Base-by-base conservation (phyloP, 2,329 filamentous ascomycete species). In the Coniochaeta pulveracea region DNA sequence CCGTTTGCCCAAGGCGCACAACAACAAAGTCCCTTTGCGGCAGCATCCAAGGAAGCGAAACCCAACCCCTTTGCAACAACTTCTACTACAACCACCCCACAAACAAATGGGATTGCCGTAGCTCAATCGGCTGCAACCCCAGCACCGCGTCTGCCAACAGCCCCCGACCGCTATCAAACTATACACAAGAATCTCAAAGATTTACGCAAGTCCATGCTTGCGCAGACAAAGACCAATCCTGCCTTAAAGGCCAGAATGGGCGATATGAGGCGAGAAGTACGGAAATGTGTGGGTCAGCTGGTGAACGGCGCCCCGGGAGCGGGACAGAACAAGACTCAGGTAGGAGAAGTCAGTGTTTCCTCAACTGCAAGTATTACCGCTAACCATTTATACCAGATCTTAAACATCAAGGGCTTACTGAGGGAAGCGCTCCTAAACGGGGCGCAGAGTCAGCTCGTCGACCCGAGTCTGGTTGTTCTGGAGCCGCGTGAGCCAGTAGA, bases 211-310 rank as follows among this genome's bases (percentile, higher is more conserved):
- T 56, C 43, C n/a, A 44, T 82, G 34, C 47, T 50, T 3, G 56
- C 66, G 4, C 64, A 77, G 43, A 64, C 64, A 4, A 73, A 75
- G 45, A 58, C 61, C 15, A 72, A 78, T 42, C 52, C 46, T 52
- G 42, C 55, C 48, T 56, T 86, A 18, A 85, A 84, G 52, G 63
- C 66, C 33, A 67, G 72, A 22, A 68, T 85, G 49, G 80, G 82
- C 21, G 72, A 85, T 35, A 75, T 83, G 64, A 69, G 84, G 25
- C 66, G 84, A 37, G 70, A 77, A 26, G 76, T 91, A 34, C 70
- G 72, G 24, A 81, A 79, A 46, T 76, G 69, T 12, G 69, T 89
- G 35, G 84, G 85, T 6, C 83, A 91, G 50, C 57, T 86, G 18
- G 80, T 76, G 2, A 19, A 31, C 14, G 28, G 28, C 11, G 69